phyloP scores from a whole-genome alignment of 225 moss, liverwort and hornwort genomes.

The Physcomitrellopsis africana region DNA sequence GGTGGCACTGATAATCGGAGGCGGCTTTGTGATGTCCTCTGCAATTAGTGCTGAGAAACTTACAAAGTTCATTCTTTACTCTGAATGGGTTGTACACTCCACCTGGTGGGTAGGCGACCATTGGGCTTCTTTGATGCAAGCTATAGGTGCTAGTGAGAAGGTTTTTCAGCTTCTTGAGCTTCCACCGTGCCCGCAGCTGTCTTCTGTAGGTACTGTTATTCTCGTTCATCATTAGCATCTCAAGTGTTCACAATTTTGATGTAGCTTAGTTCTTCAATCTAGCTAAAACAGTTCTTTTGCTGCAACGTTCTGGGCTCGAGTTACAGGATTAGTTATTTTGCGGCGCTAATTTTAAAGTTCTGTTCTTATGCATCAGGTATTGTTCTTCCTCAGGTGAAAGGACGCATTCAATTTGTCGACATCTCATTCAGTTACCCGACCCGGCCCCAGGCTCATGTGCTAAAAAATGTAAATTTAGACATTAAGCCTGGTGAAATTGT shows the following conservation, averaged over 20 bases:
- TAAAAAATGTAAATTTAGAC: slow-evolving; percentile 67
- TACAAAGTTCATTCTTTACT: slow-evolving; percentile 74
- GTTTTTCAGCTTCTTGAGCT: slow-evolving; percentile 76
- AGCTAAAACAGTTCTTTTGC: neutral
- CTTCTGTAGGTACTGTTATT: slow-evolving; percentile 44
- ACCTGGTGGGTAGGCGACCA: slow-evolving; percentile 91
- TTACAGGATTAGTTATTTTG: neutral
- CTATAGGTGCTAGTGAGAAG: slow-evolving; percentile 80
- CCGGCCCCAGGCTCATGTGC: slow-evolving; percentile 63
- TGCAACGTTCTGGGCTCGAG: neutral
- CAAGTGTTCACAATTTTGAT: neutral
- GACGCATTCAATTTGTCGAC: slow-evolving; percentile 72
- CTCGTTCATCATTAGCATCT: neutral
- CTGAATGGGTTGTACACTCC: slow-evolving; percentile 84
- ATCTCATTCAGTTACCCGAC: slow-evolving; percentile 72
- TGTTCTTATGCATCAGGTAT: slow-evolving; percentile 37
- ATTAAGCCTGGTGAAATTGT: slow-evolving; percentile 75
- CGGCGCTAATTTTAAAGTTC: neutral
- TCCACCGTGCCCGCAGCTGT: slow-evolving; percentile 66
- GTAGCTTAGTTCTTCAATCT: neutral
- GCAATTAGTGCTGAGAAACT: slow-evolving; percentile 73
- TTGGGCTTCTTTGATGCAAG: slow-evolving; percentile 81
- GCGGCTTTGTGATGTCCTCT: slow-evolving; percentile 74
- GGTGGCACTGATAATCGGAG: slow-evolving; percentile 76
- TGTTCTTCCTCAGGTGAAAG: slow-evolving; percentile 55